Base-by-base conservation (phyloP, 2,329 filamentous ascomycete species). In the Chaetothyriales sp. region DNA sequence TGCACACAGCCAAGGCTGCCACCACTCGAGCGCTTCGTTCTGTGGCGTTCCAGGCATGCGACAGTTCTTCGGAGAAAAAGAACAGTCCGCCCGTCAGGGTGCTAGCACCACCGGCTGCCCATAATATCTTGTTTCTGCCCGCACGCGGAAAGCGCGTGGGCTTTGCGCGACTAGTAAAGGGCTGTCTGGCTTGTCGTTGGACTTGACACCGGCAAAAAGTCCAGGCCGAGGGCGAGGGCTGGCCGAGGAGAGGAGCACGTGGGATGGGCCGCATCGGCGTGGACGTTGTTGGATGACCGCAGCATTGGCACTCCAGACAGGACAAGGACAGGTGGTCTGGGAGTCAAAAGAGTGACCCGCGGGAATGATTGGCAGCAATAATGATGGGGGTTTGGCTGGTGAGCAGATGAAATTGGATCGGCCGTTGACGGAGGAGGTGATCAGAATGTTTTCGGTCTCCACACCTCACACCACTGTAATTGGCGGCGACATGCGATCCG, bases 11-110 rank as follows among this genome's bases (percentile, higher is more conserved):
- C 60, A 96, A 67, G 25, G 85, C 79, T 22, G 77, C 73, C 9
- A 81, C 80, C 19, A 96, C 90, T 55, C 90, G 78, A 7, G 84
- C 84, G 32, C 84, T 84, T 57, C 90, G 77, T 68, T 87, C 81
- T 1, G 78, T 78, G 9, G 86, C 84, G 49, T 82, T 78, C 63
- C 86, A 90, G 32, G 77, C 75, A 70, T 86, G 81, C 65, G 83
- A 84, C 57, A 87, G 80, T 58, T 94, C 81, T 48, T 81, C 76
- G 45, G 70, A 75, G 58, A 78, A 72, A 8, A 72, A 69, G 5
- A 58, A 32, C 18, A 55, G 43, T 39, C 52, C 49, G n/a, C 49
- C 54, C 18, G 52, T 51, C 10, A 55, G 32, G 15, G 50, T 43
- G 20, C 53, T 48, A 8, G 45, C 18, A 20, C 57, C 57, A 44